Evolutionary conservation across 2,329 filamentous ascomycete species (phyloP), one percentile per base, ranked within the genome.

Genomic region (Laburnicola sp.): DNA sequence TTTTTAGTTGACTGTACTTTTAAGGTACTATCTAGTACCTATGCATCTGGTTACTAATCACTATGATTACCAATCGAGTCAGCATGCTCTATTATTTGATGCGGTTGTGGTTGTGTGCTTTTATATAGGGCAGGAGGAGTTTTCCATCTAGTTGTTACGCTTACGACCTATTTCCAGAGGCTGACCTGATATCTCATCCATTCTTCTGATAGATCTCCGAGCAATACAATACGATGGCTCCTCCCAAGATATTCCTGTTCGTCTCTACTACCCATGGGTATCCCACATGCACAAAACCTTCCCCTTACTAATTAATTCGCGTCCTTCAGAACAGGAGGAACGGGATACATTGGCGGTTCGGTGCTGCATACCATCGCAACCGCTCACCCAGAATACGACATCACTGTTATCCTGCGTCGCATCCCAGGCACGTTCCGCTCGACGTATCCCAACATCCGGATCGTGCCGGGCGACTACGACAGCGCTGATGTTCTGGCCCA

Each of bases 331-430:
- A 81, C 78, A 30, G 79, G 79, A 21, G 74, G 66, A 3, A 80
- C 79, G 11, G 80, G 80, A 28, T 82, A 81, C 59, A 81, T 82
- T 41, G 80, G 80, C 4, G 80, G 80, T 28, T 78, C 80, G 44
- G 73, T 75, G 34, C 71, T 82, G n/a, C 76, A 76, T 53, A 69
- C 70, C 4, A 59, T 82, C 31, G 64, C 67, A 35, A 68, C 75
- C 38, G 64, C 72, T 4, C 78, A 81, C 56, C 77, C 77, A 6
- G 74, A 79, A 26, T 80, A 74, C 54, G 61, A 74, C 38, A 71
- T 78, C 53, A 77, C 76, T 2, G 73, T 68, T 6, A 64, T 81
- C 2, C 75, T 80, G 0, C 73, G 78, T 30, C 73, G 72, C 41
- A 23, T 71, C 60, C 37, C 65, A 42, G 26, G 64, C 72, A 21